Evolutionary conservation across 2,329 filamentous ascomycete species (phyloP).

Genomic region (Juglanconis sp.): DNA sequence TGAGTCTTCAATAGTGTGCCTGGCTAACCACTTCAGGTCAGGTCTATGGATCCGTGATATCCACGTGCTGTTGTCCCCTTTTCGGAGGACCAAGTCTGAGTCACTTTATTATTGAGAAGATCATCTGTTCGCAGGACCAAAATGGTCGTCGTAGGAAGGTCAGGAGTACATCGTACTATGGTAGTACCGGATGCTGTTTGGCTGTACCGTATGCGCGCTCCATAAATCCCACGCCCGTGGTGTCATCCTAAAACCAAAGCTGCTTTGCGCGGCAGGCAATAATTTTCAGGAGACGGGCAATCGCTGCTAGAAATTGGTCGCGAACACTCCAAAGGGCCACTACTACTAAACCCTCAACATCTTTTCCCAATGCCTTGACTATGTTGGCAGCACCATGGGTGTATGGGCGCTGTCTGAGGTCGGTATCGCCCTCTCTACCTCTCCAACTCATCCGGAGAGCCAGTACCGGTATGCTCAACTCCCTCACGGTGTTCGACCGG

Average conservation of each 20-base stretch:
- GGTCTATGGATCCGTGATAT: too few relatives aligned
- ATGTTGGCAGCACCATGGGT: slow-evolving; percentile 48
- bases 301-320: background rate
- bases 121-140: too few relatives aligned
- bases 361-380: slow-evolving; percentile 17
- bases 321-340: too few relatives aligned
- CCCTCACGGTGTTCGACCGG: background rate
- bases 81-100: too few relatives aligned
- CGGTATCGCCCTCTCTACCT: slow-evolving; percentile 28
- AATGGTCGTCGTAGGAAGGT: too few relatives aligned
- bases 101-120: too few relatives aligned
- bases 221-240: background rate
- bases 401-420: slow-evolving; percentile 47
- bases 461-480: slow-evolving; percentile 39
- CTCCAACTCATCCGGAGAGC: slow-evolving; percentile 36
- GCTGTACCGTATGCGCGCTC: too few relatives aligned
- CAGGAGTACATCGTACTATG: too few relatives aligned
- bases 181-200: too few relatives aligned
- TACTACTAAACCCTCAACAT: background rate
- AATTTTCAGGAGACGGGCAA: background rate
- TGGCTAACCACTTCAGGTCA: too few relatives aligned
- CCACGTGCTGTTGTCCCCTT: too few relatives aligned
- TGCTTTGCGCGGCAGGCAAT: slow-evolving; percentile 12
- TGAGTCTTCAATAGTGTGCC: too few relatives aligned
- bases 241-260: background rate